phyloP scores from a whole-genome alignment of 495 filamentous ascomycete genomes.

The Penicillium pancosmium region DNA sequence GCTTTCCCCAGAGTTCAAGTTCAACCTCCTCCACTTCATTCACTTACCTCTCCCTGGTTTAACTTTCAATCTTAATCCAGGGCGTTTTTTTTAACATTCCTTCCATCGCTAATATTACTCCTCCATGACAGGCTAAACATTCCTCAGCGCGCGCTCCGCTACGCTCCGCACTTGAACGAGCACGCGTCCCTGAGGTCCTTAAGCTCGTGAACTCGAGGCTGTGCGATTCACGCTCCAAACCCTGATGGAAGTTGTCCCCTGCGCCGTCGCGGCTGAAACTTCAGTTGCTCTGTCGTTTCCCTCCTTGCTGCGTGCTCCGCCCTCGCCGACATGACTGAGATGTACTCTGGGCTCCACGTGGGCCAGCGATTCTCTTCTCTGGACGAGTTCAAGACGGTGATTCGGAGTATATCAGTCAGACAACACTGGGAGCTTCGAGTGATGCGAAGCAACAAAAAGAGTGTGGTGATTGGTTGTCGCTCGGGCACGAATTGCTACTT shows the following conservation, averaged over 20 bases:
- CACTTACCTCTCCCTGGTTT: background rate
- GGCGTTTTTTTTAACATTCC: no score
- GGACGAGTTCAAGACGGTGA: conserved; percentile 47
- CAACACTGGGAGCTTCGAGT: conserved; percentile 54
- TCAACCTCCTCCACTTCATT: background rate
- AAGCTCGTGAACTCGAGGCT: conserved; percentile 14
- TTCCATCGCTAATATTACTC: background rate
- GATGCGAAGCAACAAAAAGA: conserved; percentile 51
- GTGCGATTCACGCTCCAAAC: conserved; percentile 6
- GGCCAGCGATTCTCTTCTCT: conserved; percentile 48
- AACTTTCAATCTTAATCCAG: background rate
- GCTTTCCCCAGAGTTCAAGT: conserved; percentile 17
- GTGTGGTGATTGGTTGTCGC: conserved; percentile 49
- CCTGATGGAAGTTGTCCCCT: conserved; percentile 27
- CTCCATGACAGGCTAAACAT: background rate
- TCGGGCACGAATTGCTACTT: conserved; percentile 48
- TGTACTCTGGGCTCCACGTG: conserved; percentile 49
- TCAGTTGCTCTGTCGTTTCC: conserved; percentile 21
- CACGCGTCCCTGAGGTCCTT: conserved; percentile 12
- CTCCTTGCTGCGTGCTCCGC: background rate
- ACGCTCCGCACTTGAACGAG: conserved; percentile 16
- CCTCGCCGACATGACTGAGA: conserved; percentile 41
- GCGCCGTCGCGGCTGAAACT: conserved; percentile 24
- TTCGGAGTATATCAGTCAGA: conserved; percentile 49
- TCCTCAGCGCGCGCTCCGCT: background rate